These are phyloP conservation scores for Santalum album DNA, from an alignment of 164 flowering plant species.

Conservation along the genomic window DNA sequence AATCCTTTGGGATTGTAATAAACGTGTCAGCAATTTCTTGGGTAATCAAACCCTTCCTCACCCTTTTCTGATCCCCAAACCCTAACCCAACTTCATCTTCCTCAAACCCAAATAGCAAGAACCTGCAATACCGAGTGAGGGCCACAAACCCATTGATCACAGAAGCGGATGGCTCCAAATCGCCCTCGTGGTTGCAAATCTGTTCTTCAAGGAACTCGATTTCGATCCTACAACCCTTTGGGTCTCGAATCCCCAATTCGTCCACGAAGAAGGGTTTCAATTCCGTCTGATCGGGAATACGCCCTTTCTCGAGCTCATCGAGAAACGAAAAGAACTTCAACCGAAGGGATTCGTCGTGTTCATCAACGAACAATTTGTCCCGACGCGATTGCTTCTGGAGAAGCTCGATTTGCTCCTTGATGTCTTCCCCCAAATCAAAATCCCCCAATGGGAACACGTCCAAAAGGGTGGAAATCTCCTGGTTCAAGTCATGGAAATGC, in stretches of 20 bases:
- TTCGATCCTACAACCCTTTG: conserved; percentile 48
- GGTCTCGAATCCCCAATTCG: conserved; percentile 43
- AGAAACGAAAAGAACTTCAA: conserved; percentile 39
- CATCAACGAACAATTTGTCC: conserved; percentile 47
- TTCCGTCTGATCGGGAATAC: conserved; percentile 32
- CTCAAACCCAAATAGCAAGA: conserved; percentile 71
- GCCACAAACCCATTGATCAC: conserved; percentile 80
- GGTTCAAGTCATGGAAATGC: conserved; percentile 70
- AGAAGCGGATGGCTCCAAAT: conserved; percentile 54
- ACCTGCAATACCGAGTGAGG: conserved; percentile 58
- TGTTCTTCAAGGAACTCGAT: conserved; percentile 91
- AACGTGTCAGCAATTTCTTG: conserved; percentile 60
- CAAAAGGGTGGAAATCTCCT: conserved; percentile 70
- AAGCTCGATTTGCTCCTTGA: conserved; percentile 57
- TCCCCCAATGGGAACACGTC: conserved; percentile 75
- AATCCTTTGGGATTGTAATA: conserved; percentile 64
- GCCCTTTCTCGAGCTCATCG: conserved; percentile 51
- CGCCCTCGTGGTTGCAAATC: conserved; percentile 61
- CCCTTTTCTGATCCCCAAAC: conserved; percentile 23
- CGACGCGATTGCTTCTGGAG: conserved; percentile 51
- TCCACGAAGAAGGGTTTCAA: conserved; percentile 44
- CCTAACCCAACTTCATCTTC: conserved; percentile 38
- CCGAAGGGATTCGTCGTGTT: conserved; percentile 51
- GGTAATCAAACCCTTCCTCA: conserved; percentile 37
- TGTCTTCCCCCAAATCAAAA: conserved; percentile 42